Percentiles rank a stretch among this genome's conserved stretches.
phyloP scores from a whole-genome alignment of 2,329 filamentous ascomycete species.

The Massarina eburnea region DNA sequence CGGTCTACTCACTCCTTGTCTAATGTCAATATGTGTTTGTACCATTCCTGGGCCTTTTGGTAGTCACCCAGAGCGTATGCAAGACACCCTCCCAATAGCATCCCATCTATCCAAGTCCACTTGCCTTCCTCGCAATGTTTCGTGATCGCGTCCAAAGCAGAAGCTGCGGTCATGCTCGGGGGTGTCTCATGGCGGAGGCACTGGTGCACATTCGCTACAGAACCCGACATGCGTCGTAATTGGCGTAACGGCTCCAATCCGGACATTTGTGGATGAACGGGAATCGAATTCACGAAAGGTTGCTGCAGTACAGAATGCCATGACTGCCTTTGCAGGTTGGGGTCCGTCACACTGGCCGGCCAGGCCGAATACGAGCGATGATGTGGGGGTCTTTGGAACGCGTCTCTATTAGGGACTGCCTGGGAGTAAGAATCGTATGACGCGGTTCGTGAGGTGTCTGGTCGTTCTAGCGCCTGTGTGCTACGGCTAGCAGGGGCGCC shows the following conservation, averaged over 20 bases:
- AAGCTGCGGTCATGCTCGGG: constrained; percentile 39
- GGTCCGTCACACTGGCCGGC: constrained; percentile 20
- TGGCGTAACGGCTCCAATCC: constrained; percentile 32
- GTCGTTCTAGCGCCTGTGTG: constrained; percentile 40
- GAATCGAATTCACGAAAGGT: constrained; percentile 15
- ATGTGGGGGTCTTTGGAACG: constrained; percentile 22
- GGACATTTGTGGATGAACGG: constrained; percentile 21
- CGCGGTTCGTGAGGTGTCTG: constrained; percentile 29
- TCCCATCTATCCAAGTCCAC: constrained; percentile 79
- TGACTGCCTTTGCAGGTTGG: constrained; percentile 19
- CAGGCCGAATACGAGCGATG: constrained; percentile 35
- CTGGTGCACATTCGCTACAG: constrained; percentile 30
- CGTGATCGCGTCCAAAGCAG: constrained; percentile 41
- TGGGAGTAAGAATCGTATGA: constrained; percentile 21
- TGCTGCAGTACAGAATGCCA: constrained; percentile 31
- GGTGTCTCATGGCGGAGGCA: constrained; percentile 29
- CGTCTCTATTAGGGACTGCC: constrained; percentile 23
- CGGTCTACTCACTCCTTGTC: constrained; percentile 54
- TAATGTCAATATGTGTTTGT: constrained; percentile 64
- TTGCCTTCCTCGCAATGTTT: constrained; percentile 44
- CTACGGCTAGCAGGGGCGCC: constrained; percentile 23
- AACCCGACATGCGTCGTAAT: constrained; percentile 38
- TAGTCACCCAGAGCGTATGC: constrained; percentile 88
- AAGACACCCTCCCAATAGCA: constrained; percentile 86
- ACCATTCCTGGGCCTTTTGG: constrained; percentile 74